phyloP scores from a whole-genome alignment of 2,329 filamentous ascomycete genomes.

The Sclerotinia subarctica region DNA sequence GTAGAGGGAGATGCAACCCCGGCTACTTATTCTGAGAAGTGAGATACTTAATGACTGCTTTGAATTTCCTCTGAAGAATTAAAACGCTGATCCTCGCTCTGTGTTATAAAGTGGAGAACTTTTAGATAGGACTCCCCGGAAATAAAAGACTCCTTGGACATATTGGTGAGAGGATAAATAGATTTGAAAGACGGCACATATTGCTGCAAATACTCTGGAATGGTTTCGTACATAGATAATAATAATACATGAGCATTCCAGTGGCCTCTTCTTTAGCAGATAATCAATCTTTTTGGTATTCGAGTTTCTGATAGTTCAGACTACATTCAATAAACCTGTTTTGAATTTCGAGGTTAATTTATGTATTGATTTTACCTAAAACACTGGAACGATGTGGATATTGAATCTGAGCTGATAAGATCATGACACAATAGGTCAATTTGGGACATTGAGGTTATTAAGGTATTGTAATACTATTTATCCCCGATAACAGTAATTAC shows the following conservation, averaged over 20 bases:
- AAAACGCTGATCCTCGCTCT: conserved; percentile 14
- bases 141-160: neutral
- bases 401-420: neutral
- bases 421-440: too few species aligned
- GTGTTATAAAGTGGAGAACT: conserved; percentile 10
- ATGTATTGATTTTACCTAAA: too few species aligned
- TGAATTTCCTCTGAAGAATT: neutral
- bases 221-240: neutral
- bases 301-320: neutral
- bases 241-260: neutral
- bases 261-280: neutral
- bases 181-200: neutral
- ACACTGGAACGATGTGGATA: neutral
- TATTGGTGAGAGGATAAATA: neutral
- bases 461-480: too few species aligned
- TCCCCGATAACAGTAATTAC: too few species aligned
- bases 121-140: neutral
- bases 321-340: neutral
- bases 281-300: neutral
- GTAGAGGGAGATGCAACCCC: neutral
- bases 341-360: neutral
- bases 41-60: conserved; percentile 11
- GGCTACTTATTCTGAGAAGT: conserved; percentile 17
- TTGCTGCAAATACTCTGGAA: neutral
- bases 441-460: too few species aligned